These are phyloP conservation scores for Leishmania amazonensis DNA, from an alignment of 208 protist genomes.

Conservation along the genomic window DNA sequence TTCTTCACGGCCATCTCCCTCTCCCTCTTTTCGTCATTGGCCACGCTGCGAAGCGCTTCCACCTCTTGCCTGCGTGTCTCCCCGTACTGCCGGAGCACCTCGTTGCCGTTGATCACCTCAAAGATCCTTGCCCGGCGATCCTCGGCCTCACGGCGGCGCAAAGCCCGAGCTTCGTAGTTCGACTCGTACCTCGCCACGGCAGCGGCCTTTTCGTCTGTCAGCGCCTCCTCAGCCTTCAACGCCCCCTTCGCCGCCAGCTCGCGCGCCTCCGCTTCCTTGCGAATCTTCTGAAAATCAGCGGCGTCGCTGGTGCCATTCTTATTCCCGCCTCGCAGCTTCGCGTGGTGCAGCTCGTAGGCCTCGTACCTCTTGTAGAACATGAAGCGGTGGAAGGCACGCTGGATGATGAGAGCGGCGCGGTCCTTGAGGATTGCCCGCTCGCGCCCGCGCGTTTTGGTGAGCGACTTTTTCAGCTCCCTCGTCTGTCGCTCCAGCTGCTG, in stretches of 20 bases:
- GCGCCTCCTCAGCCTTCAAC: constrained; percentile 22
- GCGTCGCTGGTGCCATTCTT: constrained; percentile 9
- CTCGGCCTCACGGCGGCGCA: constrained; percentile 37
- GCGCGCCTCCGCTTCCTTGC: constrained; percentile 28
- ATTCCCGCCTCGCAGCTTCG: constrained; percentile 29
- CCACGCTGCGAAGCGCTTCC: constrained; percentile 7
- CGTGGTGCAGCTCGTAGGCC: constrained; percentile 47
- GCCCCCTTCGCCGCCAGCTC: constrained; percentile 35
- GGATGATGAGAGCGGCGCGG: constrained; percentile 64
- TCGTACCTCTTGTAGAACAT: constrained; percentile 46
- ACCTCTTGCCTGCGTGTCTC: constrained; percentile 24
- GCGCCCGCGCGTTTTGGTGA: constrained; percentile 36
- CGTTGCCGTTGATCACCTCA: constrained; percentile 38
- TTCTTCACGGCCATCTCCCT: constrained; percentile 22
- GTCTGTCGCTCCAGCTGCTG: constrained; percentile 66
- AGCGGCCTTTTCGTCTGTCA: constrained; percentile 26
- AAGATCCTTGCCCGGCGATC: constrained; percentile 31
- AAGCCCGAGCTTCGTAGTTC: constrained; percentile 14
- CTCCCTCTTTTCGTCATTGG: constrained; percentile 25
- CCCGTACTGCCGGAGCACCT: constrained; percentile 29
- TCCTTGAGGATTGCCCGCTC: constrained; percentile 22
- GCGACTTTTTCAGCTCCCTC: constrained; percentile 34
- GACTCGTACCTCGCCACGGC: constrained; percentile 31
- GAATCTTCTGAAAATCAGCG: constrained; percentile 32
- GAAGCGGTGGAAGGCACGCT: constrained; percentile 51